A percentile compares a stretch with the other conserved stretches of the same genome.
These are phyloP conservation scores for Cryphonectria naterciae DNA, from an alignment of 2,329 filamentous ascomycete species.

Conservation along the genomic window DNA sequence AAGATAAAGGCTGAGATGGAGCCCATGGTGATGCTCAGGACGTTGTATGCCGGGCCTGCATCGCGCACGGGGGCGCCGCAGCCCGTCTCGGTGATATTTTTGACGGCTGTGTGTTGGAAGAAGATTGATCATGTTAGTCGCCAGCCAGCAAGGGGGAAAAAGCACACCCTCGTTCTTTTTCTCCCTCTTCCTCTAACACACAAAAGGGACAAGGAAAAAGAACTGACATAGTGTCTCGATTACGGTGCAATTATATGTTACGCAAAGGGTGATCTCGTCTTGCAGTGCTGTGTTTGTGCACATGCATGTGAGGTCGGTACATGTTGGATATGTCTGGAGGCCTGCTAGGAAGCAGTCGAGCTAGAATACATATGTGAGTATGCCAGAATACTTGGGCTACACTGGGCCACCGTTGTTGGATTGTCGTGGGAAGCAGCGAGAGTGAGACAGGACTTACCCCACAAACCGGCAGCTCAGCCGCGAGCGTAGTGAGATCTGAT, in stretches of 20 bases:
- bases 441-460: slow-evolving; percentile 17
- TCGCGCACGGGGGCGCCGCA: slow-evolving; percentile 25
- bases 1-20: slow-evolving; percentile 43
- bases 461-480: slow-evolving; percentile 22
- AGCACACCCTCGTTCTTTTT: neutral
- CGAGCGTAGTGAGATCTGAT: slow-evolving; percentile 23
- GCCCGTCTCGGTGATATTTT: slow-evolving; percentile 27
- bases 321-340: slow-evolving; percentile 13
- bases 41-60: slow-evolving; percentile 16
- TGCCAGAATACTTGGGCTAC: neutral
- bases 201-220: neutral
- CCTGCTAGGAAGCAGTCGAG: slow-evolving; percentile 20
- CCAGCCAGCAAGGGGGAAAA: neutral
- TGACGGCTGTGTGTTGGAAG: slow-evolving; percentile 5
- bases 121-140: slow-evolving; percentile 2
- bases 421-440: neutral
- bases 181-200: neutral
- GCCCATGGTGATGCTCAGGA: slow-evolving; percentile 33
- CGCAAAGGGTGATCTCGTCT: slow-evolving; percentile 19
- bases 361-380: neutral
- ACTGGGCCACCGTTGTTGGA: neutral
- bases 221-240: slow-evolving; percentile 17
- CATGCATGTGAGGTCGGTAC: slow-evolving; percentile 18
- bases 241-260: slow-evolving; percentile 18
- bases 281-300: slow-evolving; percentile 20